A percentile compares a stretch with the other conserved stretches of the same genome.
Evolutionary conservation across 2,329 filamentous ascomycete genomes (phyloP).

Genomic region (Bipolaris cookei): DNA sequence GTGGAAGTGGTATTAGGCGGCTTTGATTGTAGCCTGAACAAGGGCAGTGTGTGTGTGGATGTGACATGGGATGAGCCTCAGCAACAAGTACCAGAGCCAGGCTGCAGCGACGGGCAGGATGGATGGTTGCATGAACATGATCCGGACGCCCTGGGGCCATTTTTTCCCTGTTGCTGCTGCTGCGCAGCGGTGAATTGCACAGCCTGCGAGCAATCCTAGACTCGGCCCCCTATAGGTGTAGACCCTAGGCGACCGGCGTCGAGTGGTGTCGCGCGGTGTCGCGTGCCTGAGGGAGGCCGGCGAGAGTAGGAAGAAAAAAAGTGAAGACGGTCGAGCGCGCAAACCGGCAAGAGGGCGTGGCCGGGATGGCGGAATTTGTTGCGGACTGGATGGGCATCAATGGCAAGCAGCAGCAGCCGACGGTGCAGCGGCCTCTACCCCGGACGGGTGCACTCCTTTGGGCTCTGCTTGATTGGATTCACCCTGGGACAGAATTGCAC

Average conservation of each 20-base stretch:
- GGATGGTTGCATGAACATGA: conserved; percentile 31
- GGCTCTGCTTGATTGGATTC: not conserved
- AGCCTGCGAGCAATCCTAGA: conserved; percentile 33
- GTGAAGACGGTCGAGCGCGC: conserved; percentile 12
- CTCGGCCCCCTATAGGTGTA: conserved; percentile 22
- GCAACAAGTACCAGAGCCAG: conserved; percentile 28
- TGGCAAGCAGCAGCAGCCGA: conserved; percentile 19
- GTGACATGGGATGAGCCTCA: conserved; percentile 22
- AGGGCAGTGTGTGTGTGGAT: conserved; percentile 31
- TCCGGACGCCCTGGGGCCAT: conserved; percentile 33
- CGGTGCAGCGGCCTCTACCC: conserved; percentile 20
- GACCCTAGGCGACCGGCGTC: conserved; percentile 36
- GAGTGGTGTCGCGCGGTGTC: conserved; percentile 31
- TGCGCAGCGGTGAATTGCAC: conserved; percentile 43
- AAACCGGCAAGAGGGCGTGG: conserved; percentile 8
- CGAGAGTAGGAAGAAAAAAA: conserved; percentile 8
- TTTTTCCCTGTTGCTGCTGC: conserved; percentile 7
- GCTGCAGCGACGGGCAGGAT: conserved; percentile 30
- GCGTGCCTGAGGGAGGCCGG: conserved; percentile 24
- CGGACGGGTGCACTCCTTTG: not conserved
- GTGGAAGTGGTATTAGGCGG: conserved; percentile 24
- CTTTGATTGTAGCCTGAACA: conserved; percentile 44
- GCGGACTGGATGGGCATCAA: conserved; percentile 37
- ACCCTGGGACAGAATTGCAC: conserved; percentile 4
- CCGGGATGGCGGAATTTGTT: conserved; percentile 24